Percentiles rank a stretch among this genome's conserved stretches.
Conservation (phyloP, 768 basidiomycete genomes). For the Russula compacta region DNA sequence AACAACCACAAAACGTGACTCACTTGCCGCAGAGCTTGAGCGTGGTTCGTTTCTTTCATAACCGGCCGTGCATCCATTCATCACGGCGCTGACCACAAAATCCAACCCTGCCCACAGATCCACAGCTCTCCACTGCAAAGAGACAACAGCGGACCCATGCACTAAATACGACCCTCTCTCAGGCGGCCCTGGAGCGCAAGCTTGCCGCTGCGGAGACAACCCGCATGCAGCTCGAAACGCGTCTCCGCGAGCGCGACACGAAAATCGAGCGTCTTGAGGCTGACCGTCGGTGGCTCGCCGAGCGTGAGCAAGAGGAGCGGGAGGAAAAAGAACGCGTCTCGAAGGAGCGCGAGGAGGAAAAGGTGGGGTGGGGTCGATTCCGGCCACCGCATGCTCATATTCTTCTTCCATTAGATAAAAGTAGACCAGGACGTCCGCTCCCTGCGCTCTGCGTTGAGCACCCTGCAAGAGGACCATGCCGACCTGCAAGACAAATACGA, state of each 20-base stretch:
- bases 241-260: constrained; percentile 55
- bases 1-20: constrained; percentile 48
- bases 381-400: background rate
- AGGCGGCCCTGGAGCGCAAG: constrained; percentile 60
- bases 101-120: constrained; percentile 34
- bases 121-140: constrained; percentile 56
- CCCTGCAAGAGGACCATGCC: constrained; percentile 47
- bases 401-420: constrained; percentile 31
- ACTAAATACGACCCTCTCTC: constrained; percentile 51
- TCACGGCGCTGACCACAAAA: background rate
- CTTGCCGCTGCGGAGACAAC: constrained; percentile 51
- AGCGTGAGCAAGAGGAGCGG: constrained; percentile 58
- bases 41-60: constrained; percentile 34
- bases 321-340: constrained; percentile 58
- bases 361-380: constrained; percentile 35
- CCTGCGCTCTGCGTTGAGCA: constrained; percentile 39
- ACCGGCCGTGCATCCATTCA: too few relatives aligned
- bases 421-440: constrained; percentile 43
- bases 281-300: constrained; percentile 60
- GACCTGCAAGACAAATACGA: constrained; percentile 54
- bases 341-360: constrained; percentile 43
- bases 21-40: constrained; percentile 58
- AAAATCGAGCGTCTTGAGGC: constrained; percentile 57
- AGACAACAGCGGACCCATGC: constrained; percentile 57
- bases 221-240: constrained; percentile 56